These are phyloP conservation scores for Auricularia heimuer DNA, from an alignment of 768 basidiomycete genomes.

Conservation along the genomic window DNA sequence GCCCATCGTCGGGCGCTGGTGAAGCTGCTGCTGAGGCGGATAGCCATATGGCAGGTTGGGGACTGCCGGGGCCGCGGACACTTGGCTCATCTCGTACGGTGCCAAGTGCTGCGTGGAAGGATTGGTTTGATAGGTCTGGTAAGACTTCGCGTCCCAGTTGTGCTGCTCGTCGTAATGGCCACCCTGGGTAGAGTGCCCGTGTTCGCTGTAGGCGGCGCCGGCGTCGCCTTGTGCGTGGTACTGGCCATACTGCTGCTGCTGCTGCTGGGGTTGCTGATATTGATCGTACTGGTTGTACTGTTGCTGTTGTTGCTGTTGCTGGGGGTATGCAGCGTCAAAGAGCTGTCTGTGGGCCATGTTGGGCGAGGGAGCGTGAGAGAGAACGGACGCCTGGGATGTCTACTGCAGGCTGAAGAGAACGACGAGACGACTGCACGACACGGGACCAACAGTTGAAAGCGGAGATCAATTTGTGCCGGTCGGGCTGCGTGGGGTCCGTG, in stretches of 20 bases:
- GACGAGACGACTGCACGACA: neutral
- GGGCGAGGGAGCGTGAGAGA: neutral
- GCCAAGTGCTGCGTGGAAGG: conserved; percentile 69
- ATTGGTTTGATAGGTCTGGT: conserved; percentile 49
- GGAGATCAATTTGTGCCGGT: neutral
- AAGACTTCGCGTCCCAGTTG: conserved; percentile 40
- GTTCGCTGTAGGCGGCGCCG: neutral
- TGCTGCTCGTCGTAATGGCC: conserved; percentile 14
- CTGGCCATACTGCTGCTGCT: neutral
- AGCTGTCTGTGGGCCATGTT: neutral
- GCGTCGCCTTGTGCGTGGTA: neutral
- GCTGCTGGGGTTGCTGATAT: neutral
- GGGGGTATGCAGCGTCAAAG: neutral
- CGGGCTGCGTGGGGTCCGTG: neutral
- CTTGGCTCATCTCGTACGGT: conserved; percentile 52
- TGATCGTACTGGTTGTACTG: neutral
- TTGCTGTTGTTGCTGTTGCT: neutral
- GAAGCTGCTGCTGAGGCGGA: conserved; percentile 47
- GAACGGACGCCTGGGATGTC: neutral
- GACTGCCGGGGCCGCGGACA: conserved; percentile 36
- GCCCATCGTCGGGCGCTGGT: conserved; percentile 20
- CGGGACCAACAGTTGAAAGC: neutral
- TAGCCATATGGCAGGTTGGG: conserved; percentile 41
- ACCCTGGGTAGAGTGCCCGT: neutral
- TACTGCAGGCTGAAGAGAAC: neutral